Evolutionary conservation across 768 basidiomycete genomes (phyloP), one percentile per base, ranked within the genome.

Genomic region (Collybiopsis luxurians): DNA sequence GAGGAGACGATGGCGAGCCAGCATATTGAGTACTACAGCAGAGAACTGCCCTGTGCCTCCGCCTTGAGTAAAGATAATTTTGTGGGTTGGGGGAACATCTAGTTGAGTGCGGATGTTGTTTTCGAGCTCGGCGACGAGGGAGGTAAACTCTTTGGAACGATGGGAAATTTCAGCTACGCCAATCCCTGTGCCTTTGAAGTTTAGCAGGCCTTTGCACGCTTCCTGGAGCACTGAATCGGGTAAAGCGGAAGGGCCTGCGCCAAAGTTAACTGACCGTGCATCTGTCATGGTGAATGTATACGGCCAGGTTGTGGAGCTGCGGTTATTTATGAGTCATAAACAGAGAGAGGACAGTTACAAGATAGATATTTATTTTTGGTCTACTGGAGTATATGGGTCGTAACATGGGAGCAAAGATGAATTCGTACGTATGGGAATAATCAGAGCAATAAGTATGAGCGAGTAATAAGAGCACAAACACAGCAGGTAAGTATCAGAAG

Each of bases 121-220:
- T 71, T 88, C 84, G 65, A 88, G 75, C 49, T 77, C 69, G 55
- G 77, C 73, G 61, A 95, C 70, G 71, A 87, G 89, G 21, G 80
- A 76, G 52, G 80, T 79, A 70, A 98, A 98, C 61, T 95, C 89
- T 64, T 90, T 85, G 39, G 94, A 94, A 62, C 97, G 90, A 71
- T 99, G 97, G 1, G 94, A 96, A 68, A 98, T 84, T 72, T 99
- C 97, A 42, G 93, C 90, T 68, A 99, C 85, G 43, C 97, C 97
- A 59, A 98, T 95, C 26, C 97, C 97, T 2, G 92, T 95, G 46
- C 80, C 80, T 55, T 87, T 77, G 72, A 93, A 98, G 78, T 98
- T 90, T 64, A 99, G 76, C n/a, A 98, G 79, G 15, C 90, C 93
- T 59, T 81, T 74, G 13, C 89, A 81, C 2, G 95, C 93, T 68